Base-by-base conservation (phyloP, 495 filamentous ascomycete genomes). In the Penicillium paxilli region DNA sequence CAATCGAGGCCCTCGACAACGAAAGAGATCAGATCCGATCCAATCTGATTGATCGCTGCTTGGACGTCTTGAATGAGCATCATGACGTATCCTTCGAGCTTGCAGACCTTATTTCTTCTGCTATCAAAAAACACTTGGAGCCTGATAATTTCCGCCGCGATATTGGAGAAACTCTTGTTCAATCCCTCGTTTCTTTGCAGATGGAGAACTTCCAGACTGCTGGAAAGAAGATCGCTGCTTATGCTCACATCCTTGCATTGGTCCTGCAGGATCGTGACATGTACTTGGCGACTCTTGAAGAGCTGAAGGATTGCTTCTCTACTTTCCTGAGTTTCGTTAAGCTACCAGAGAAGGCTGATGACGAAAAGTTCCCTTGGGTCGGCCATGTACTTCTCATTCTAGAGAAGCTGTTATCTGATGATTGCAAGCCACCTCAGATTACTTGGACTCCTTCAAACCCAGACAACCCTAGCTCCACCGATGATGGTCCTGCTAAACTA, bases 61-160 rank as follows among this genome's bases (percentile, higher is more conserved):
- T 99, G 16, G 92, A 98, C 67, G 84, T 97, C 45, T 82, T 98
- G 33, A 89, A 91, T 62, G 85, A 87, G 49, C 92, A 97, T 54
- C 84, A 88, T 21, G 88, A 91, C 59, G 86, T 93, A 4, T 96
- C 95, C 3, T 96, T 96, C 59, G 92, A 98, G 61, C 77, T 99
- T 50, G 81, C 90, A 2, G 92, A 96, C 52, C 76, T 99, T 14
- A 91, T 99, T 49, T 80, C 80, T 41, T 85, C 87, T 17, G 87
- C 89, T 5, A 83, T 92, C 11, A 79, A 83, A 48, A 93, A 89
- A 62, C 80, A 85, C 9, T 67, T 75, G 24, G 84, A 87, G 50
- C 83, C 85, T 3, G 80, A 84, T 10, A 73, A 55, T 38, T 80
- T 85, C 66, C 81, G 87, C 24, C 80, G 82, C 45, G 89, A 93